Base-by-base conservation (phyloP, 495 filamentous ascomycete species). In the Aspergillus campestris region DNA sequence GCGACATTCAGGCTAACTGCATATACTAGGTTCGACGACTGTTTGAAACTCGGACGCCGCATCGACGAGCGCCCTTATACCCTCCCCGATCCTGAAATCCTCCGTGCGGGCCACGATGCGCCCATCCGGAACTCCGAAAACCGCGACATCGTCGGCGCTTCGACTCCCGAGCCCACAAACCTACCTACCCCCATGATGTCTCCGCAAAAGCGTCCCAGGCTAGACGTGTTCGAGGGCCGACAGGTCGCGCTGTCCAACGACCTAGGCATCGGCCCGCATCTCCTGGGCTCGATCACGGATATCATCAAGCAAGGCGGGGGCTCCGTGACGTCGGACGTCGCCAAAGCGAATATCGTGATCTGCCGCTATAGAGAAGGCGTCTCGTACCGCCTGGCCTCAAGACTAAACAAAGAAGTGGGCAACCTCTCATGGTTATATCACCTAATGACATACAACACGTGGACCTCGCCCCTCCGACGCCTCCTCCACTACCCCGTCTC, bases 371-470 rank as follows among this genome's bases (percentile, higher is more conserved):
- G 94, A 38, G 86, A 92, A 31, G 89, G 89, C 4, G 55, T 72
- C 13, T 75, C 90, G 34, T 99, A 94, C 59, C 61, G 84, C 33
- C 72, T 75, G 13, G 90, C 92, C 3, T 82, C 87, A 3, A 78
- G 81, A 46, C 62, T 71, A 30, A 75, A 80, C 14, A 92, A 91
- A 50, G 80, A 87, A 33, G 87, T 97, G 38, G 92, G 90, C 7
- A 97, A 90, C 62, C 72, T 97, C 12, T 79, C 88, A 3, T 99
- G 92, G 92, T 67, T 99, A 1, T 97, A 92, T 56, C 78, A 91
- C 63, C 64, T 97, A 31, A 92, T 97, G 58, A 87, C 85, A 2
- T 80, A 86, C 57, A 87, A 94, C 56, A 73, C 79, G 39, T 99
- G 87, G 83, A 90, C 87, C 2, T 86, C 81, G 11, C 90, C 92